phyloP scores from a whole-genome alignment of 208 protist species.

The Trypanosoma mega region DNA sequence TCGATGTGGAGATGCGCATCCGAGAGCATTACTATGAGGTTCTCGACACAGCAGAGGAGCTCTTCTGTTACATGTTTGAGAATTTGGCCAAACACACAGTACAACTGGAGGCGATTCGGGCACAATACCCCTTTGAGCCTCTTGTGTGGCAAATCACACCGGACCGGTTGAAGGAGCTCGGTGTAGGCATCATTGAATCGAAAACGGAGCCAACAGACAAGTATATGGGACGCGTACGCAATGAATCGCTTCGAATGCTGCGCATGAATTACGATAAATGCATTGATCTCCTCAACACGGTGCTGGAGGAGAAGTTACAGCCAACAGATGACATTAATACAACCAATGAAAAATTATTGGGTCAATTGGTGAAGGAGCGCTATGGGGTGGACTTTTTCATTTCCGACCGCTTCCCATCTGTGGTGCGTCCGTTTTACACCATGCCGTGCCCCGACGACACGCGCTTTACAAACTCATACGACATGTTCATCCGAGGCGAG shows the following conservation, averaged over 20 bases:
- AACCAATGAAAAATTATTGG: constrained; percentile 95
- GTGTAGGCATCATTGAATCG: constrained; percentile 82
- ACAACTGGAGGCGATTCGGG: constrained; percentile 84
- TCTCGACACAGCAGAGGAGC: constrained; percentile 93
- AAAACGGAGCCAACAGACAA: constrained; percentile 65
- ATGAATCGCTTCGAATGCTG: constrained; percentile 79
- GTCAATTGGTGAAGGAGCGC: constrained; percentile 96
- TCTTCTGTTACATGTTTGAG: constrained; percentile 98
- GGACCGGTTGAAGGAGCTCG: constrained; percentile 80
- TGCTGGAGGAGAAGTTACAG: constrained; percentile 74
- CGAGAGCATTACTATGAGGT: constrained; percentile 99
- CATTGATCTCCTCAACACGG: constrained; percentile 92
- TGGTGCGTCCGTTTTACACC: constrained; percentile 99
- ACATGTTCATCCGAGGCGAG: constrained; percentile 99
- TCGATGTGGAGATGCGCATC: constrained; percentile 99
- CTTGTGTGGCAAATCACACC: constrained; percentile 85
- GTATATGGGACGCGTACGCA: constrained; percentile 79
- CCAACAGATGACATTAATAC: constrained; percentile 94
- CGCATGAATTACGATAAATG: constrained; percentile 93
- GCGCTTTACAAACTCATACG: constrained; percentile 96
- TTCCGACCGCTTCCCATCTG: constrained; percentile 97
- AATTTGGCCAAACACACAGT: constrained; percentile 66
- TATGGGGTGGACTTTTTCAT: constrained; percentile 99
- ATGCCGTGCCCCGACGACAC: constrained; percentile 97
- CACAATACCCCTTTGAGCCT: constrained; percentile 94